Conservation (phyloP, 345 rosid species). For the Schrenkiella parvula region DNA sequence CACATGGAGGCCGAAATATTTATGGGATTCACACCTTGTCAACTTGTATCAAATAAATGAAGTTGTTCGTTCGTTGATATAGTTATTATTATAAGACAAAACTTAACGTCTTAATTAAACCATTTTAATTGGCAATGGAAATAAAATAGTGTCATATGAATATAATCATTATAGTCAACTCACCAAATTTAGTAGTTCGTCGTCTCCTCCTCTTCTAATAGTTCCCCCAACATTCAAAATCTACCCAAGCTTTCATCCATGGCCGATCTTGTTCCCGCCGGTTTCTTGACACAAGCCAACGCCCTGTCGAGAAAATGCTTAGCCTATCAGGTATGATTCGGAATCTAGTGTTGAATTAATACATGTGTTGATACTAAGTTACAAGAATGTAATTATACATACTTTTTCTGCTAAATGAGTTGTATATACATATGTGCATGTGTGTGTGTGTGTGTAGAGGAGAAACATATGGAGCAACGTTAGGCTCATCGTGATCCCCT, state of each 20-base stretch:
- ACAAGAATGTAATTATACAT: no score
- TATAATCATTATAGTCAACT: neutral
- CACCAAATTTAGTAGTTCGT: neutral
- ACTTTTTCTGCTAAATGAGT: neutral
- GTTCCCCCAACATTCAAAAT: neutral
- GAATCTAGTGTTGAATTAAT: neutral
- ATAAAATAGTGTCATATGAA: neutral
- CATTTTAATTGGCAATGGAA: neutral
- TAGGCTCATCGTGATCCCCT: conserved; percentile 65
- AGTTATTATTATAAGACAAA: neutral
- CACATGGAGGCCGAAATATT: neutral
- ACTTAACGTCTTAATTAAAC: neutral
- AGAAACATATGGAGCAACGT: conserved; percentile 63
- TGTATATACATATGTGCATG: neutral
- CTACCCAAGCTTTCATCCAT: neutral
- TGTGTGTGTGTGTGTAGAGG: conserved; percentile 43
- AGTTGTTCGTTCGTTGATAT: neutral
- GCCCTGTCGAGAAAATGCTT: neutral
- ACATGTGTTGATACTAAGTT: neutral
- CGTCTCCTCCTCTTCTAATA: neutral
- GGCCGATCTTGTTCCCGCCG: neutral
- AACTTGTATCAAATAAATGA: neutral
- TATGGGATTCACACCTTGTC: neutral
- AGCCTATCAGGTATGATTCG: conserved; percentile 1
- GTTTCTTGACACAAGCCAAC: conserved; percentile 5